Conservation (phyloP, 2,329 filamentous ascomycete species). For the Bertia moriformis region DNA sequence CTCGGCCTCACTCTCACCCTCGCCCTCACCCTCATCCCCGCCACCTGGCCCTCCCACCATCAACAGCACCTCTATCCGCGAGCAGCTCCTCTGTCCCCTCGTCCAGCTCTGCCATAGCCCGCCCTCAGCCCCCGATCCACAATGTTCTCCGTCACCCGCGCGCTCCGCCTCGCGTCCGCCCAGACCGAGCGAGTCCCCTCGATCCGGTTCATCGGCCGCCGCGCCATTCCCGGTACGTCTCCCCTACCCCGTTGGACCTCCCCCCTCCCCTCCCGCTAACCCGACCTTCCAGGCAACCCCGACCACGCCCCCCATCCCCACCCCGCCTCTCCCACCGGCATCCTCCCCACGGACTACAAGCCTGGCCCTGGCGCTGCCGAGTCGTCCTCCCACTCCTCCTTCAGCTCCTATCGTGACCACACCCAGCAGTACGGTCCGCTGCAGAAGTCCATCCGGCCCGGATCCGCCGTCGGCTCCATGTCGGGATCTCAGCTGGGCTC, state of each 20-base stretch:
- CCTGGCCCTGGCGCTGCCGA: conserved; percentile 14
- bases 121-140: too few relatives aligned
- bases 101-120: too few relatives aligned
- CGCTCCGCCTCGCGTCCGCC: conserved; percentile 36
- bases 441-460: conserved; percentile 34
- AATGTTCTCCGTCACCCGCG: conserved; percentile 29
- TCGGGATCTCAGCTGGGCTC: not conserved
- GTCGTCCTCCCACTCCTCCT: conserved; percentile 37
- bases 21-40: too few relatives aligned
- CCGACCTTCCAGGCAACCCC: conserved; percentile 36
- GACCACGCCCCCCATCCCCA: conserved; percentile 64
- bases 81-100: too few relatives aligned
- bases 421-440: conserved; percentile 68
- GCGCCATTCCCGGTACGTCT: conserved; percentile 10
- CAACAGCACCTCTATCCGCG: too few relatives aligned
- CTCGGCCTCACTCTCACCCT: too few relatives aligned
- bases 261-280: conserved; percentile 6
- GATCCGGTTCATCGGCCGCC: conserved; percentile 48
- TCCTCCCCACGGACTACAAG: conserved; percentile 41
- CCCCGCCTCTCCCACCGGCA: conserved; percentile 53
- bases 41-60: too few relatives aligned
- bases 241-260: conserved; percentile 5
- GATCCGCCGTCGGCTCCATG: conserved; percentile 1
- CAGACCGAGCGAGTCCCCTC: conserved; percentile 44
- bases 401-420: conserved; percentile 65